Percentiles rank a stretch among this genome's conserved stretches.
Conservation (phyloP, 495 filamentous ascomycete species). For the Pyrenula massariospora region DNA sequence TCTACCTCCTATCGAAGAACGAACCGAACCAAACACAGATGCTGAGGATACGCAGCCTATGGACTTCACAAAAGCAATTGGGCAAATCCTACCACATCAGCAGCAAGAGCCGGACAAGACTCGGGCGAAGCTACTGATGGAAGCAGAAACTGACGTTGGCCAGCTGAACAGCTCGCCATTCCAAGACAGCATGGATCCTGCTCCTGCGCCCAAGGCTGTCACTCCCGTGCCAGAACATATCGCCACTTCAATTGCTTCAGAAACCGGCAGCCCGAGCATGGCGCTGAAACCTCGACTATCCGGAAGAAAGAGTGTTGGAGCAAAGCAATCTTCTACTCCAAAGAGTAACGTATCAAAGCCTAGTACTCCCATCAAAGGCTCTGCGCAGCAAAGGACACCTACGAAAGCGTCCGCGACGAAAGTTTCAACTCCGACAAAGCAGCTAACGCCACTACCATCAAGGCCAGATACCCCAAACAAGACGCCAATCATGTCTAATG, state of each 20-base stretch:
- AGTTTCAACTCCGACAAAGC: slow-evolving; percentile 35
- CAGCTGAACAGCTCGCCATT: slow-evolving; percentile 44
- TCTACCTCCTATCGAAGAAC: slow-evolving; percentile 26
- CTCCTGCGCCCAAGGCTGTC: slow-evolving; percentile 18
- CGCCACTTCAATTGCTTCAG: slow-evolving; percentile 34
- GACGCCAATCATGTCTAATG: slow-evolving; percentile 36
- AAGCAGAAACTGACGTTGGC: slow-evolving; percentile 42
- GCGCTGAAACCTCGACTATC: slow-evolving; percentile 41
- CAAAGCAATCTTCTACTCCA: slow-evolving; percentile 30
- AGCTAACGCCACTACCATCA: slow-evolving; percentile 37
- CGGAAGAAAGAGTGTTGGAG: slow-evolving; percentile 32
- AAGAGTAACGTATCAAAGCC: slow-evolving; percentile 6
- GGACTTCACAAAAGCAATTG: slow-evolving; percentile 47
- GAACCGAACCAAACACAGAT: slow-evolving; percentile 22
- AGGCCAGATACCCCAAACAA: slow-evolving; percentile 40
- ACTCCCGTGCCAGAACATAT: slow-evolving; percentile 17
- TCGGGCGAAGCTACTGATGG: slow-evolving; percentile 47
- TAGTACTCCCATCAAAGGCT: slow-evolving; percentile 7
- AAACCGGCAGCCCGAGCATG: slow-evolving; percentile 47
- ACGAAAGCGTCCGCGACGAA: slow-evolving; percentile 19
- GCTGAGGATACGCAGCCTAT: slow-evolving; percentile 40
- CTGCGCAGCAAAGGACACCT: slow-evolving; percentile 20
- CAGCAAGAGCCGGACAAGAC: slow-evolving; percentile 24
- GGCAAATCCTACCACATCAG: slow-evolving; percentile 40
- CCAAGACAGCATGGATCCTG: slow-evolving; percentile 22